Conservation (phyloP, 306 rosid species). For the Vachellia collinsii region DNA sequence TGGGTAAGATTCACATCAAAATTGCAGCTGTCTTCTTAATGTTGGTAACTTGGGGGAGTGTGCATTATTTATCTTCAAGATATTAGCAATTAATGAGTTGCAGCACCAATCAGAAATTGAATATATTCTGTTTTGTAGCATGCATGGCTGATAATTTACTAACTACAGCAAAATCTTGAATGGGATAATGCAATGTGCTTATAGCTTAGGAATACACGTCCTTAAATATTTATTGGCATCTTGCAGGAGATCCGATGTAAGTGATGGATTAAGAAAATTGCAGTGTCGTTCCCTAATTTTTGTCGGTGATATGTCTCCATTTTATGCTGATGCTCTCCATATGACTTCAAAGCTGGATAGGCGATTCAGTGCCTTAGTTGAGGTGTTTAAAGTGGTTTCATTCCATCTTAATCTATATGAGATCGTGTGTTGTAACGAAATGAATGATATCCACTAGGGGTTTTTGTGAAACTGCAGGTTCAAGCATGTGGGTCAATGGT, state of each 20-base stretch:
- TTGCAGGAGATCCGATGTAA: constrained; percentile 79
- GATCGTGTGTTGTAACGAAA: not conserved
- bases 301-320: constrained; percentile 90
- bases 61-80: constrained; percentile 24
- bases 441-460: constrained; percentile 22
- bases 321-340: constrained; percentile 78
- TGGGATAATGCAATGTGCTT: constrained; percentile 16
- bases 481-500: constrained; percentile 97
- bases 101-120: constrained; percentile 12
- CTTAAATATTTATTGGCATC: constrained; percentile 15
- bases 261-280: constrained; percentile 73
- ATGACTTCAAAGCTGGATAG: constrained; percentile 88
- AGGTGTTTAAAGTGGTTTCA: constrained; percentile 52
- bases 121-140: not conserved
- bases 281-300: constrained; percentile 89
- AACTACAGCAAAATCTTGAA: constrained; percentile 22
- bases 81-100: constrained; percentile 23
- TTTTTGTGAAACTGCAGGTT: constrained; percentile 61
- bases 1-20: constrained; percentile 55
- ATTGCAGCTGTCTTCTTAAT: not conserved
- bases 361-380: constrained; percentile 87
- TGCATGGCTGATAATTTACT: constrained; percentile 3
- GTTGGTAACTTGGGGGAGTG: not conserved
- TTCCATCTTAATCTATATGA: constrained; percentile 4
- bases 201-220: constrained; percentile 20